phyloP scores from a whole-genome alignment of 148 eudicot genomes.

The Rhododendron molle region DNA sequence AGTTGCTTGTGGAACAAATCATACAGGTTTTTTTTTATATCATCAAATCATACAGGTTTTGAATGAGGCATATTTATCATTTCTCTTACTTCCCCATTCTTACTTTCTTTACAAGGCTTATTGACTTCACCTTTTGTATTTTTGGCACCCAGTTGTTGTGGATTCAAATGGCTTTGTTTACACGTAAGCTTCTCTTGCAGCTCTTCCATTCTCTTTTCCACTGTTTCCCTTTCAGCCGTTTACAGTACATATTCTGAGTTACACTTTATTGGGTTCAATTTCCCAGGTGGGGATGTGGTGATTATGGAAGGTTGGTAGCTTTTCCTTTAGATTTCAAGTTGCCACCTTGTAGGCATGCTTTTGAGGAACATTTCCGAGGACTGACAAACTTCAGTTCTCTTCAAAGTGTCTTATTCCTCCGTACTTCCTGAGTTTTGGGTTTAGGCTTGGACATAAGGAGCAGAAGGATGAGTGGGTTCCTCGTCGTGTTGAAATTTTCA shows the following conservation, averaged over 20 bases:
- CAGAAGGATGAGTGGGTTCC: conserved; percentile 93
- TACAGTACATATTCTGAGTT: neutral
- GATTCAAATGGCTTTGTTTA: conserved; percentile 85
- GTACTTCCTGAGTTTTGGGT: neutral
- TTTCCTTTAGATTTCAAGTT: neutral
- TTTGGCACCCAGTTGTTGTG: conserved; percentile 73
- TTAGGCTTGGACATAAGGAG: conserved; percentile 91
- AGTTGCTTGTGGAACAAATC: conserved; percentile 96
- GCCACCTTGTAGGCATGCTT: neutral
- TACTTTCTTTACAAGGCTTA: neutral
- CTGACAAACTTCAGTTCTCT: neutral
- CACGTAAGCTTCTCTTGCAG: conserved; percentile 57
- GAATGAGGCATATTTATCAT: neutral
- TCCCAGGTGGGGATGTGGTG: conserved; percentile 96
- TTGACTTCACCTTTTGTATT: conserved; percentile 30
- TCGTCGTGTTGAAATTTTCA: conserved; percentile 79
- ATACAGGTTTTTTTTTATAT: conserved; percentile 61
- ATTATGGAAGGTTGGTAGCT: conserved; percentile 85
- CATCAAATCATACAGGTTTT: conserved; percentile 94
- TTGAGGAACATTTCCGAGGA: neutral
- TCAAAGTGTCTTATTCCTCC: neutral
- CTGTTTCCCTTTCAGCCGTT: conserved; percentile 2
- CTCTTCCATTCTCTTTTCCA: neutral
- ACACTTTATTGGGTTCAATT: neutral
- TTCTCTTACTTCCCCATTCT: neutral